phyloP scores from a whole-genome alignment of 2,329 filamentous ascomycete species.

The Nemania abortiva region DNA sequence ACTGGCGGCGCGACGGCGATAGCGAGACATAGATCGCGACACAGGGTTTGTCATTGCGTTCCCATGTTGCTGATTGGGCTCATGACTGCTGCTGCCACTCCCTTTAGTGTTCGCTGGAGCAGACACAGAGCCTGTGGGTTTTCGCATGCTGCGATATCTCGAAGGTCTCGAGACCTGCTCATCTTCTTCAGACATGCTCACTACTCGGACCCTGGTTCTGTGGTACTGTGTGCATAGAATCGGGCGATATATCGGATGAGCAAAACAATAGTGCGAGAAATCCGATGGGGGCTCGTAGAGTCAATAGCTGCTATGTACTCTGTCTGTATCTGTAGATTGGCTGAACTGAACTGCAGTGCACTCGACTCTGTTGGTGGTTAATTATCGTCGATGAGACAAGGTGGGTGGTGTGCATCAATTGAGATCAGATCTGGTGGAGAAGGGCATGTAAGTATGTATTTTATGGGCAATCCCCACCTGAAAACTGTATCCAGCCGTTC shows the following conservation, averaged over 20 bases:
- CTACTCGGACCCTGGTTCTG: slow-evolving; percentile 25
- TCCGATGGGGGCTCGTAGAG: slow-evolving; percentile 8
- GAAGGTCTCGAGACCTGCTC: slow-evolving; percentile 48
- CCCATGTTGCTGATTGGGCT: slow-evolving; percentile 35
- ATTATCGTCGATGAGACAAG: slow-evolving; percentile 26
- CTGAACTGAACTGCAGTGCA: background rate
- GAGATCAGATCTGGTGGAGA: slow-evolving; percentile 29
- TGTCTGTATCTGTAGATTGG: background rate
- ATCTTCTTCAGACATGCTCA: slow-evolving; percentile 39
- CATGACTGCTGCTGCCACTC: slow-evolving; percentile 37
- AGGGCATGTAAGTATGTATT: slow-evolving; percentile 7
- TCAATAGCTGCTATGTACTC: background rate
- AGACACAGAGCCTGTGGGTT: slow-evolving; percentile 49
- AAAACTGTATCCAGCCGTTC: slow-evolving; percentile 15
- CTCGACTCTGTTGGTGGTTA: background rate
- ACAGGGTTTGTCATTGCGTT: slow-evolving; percentile 46
- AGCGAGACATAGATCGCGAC: slow-evolving; percentile 53
- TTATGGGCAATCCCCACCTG: slow-evolving; percentile 30
- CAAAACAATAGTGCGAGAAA: background rate
- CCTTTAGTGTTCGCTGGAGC: slow-evolving; percentile 40
- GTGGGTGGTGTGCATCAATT: slow-evolving; percentile 18
- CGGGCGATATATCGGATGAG: background rate
- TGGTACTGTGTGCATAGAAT: slow-evolving; percentile 37
- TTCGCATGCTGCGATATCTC: slow-evolving; percentile 52
- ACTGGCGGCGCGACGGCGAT: slow-evolving; percentile 49